phyloP scores from a whole-genome alignment of 2,329 filamentous ascomycete genomes.

The Aspergillus sp. region DNA sequence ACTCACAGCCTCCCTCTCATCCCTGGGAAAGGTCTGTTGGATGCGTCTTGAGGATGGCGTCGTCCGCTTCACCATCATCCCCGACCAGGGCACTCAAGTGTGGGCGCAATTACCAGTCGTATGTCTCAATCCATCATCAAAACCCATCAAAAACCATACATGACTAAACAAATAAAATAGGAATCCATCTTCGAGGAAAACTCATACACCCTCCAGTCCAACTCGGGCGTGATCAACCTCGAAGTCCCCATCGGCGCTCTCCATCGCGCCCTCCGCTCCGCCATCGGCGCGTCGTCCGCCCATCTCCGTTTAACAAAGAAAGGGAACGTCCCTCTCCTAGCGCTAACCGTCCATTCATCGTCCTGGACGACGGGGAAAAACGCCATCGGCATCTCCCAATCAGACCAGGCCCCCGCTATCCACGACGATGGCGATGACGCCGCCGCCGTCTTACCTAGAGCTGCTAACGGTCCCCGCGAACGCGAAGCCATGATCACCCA shows the following conservation, averaged over 20 bases:
- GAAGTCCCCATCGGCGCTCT: conserved; percentile 86
- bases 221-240: conserved; percentile 91
- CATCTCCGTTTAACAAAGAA: conserved; percentile 90
- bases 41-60: conserved; percentile 81
- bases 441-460: conserved; percentile 37
- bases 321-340: conserved; percentile 78
- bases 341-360: conserved; percentile 76
- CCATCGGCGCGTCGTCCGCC: conserved; percentile 73
- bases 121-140: conserved; percentile 11
- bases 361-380: conserved; percentile 43
- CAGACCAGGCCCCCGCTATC: conserved; percentile 15
- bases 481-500: conserved; percentile 91
- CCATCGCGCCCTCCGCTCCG: conserved; percentile 86
- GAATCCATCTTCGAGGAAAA: conserved; percentile 79
- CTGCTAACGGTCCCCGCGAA: conserved; percentile 56
- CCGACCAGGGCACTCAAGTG: conserved; percentile 90
- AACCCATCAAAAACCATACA: neutral
- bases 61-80: conserved; percentile 91
- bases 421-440: conserved; percentile 34
- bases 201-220: conserved; percentile 79
- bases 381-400: conserved; percentile 49
- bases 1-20: conserved; percentile 58
- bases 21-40: conserved; percentile 80
- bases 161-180: conserved; percentile 19
- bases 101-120: conserved; percentile 68